These are phyloP conservation scores for Capsella rubella DNA, from an alignment of 441 rosid genomes.

Conservation along the genomic window DNA sequence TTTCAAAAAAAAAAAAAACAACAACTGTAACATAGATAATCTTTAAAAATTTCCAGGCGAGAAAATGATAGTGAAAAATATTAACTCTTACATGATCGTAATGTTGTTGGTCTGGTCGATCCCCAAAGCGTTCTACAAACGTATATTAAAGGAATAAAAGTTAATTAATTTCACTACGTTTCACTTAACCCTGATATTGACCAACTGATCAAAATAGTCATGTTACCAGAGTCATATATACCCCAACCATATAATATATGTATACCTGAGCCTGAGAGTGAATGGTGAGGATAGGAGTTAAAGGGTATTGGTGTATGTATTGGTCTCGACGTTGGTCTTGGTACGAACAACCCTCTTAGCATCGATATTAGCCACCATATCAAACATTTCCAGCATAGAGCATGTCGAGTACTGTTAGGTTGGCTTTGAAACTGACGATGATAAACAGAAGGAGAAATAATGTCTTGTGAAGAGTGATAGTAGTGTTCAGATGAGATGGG, in stretches of 20 bases:
- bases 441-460: neutral
- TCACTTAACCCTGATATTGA: too few species aligned
- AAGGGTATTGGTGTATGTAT: neutral
- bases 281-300: slow-evolving; percentile 3
- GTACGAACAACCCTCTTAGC: neutral
- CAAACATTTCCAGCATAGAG: neutral
- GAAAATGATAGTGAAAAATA: neutral
- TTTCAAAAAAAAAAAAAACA: too few species aligned
- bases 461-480: neutral
- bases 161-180: too few species aligned
- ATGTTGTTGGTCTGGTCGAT: slow-evolving; percentile 7
- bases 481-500: neutral
- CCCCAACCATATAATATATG: too few species aligned
- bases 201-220: too few species aligned
- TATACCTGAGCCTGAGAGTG: neutral
- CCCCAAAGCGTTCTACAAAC: neutral
- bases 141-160: neutral
- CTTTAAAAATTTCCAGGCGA: neutral
- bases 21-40: too few species aligned
- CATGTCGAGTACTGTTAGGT: neutral
- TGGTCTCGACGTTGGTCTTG: slow-evolving; percentile 11
- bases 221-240: too few species aligned
- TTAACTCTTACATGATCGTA: slow-evolving; percentile 5
- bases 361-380: neutral
- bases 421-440: slow-evolving; percentile 17